Conservation (phyloP, 2,329 filamentous ascomycete species). For the Aspergillus candidus region DNA sequence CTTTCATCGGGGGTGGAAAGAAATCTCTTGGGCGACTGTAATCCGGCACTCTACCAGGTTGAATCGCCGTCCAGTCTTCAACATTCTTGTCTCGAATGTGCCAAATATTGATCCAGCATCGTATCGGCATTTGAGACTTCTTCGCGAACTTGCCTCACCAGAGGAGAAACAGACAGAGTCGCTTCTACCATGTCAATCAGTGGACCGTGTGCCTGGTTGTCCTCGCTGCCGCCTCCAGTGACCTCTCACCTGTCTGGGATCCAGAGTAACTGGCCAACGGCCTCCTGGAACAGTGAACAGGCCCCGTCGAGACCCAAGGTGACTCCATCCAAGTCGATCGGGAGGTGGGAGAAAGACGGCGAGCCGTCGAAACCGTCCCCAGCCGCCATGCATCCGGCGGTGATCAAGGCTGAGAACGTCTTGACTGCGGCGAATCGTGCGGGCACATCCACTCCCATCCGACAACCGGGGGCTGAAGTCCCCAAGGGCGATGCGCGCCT, state of each 20-base stretch:
- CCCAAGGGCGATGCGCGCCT: conserved; percentile 11
- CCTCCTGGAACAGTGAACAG: conserved; percentile 22
- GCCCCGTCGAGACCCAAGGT: conserved; percentile 16
- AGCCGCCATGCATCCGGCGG: conserved; percentile 23
- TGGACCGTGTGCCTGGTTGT: conserved; percentile 32
- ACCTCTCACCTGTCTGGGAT: conserved; percentile 27
- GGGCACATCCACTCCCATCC: conserved; percentile 8
- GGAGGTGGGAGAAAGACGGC: conserved; percentile 18
- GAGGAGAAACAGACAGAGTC: conserved; percentile 8
- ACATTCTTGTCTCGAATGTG: no score
- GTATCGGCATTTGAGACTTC: not conserved
- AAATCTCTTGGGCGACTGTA: no score
- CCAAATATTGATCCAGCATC: not conserved
- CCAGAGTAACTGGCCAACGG: conserved; percentile 22
- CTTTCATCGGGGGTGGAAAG: no score
- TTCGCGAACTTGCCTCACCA: conserved; percentile 1
- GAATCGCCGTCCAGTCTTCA: no score
- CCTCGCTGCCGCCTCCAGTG: conserved; percentile 26
- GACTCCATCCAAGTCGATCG: conserved; percentile 15
- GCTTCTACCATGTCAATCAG: conserved; percentile 31
- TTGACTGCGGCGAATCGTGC: conserved; percentile 13
- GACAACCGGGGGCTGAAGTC: conserved; percentile 17
- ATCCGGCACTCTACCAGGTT: no score
- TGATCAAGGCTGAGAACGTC: conserved; percentile 25
- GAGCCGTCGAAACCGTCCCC: conserved; percentile 11